Evolutionary conservation across 1,284 basidiomycete species (phyloP).

Genomic region (Ceratobasidium sp.): DNA sequence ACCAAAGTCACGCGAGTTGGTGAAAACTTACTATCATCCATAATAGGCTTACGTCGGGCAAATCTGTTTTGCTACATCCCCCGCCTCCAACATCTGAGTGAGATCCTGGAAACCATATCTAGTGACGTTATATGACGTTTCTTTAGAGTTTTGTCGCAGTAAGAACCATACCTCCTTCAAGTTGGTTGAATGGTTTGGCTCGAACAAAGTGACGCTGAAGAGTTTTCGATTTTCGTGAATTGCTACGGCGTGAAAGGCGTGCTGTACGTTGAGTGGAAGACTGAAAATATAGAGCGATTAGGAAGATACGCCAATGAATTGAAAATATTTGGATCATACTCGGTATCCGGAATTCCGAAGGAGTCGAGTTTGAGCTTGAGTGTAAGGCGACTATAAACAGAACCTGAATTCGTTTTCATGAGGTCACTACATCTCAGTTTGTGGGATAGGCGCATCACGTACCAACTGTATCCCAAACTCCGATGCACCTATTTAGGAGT

Average conservation of each 20-base stretch:
- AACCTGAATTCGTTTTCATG: background rate
- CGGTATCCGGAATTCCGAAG: constrained; percentile 17
- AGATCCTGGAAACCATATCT: constrained; percentile 43
- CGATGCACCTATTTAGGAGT: background rate
- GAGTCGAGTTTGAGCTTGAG: background rate
- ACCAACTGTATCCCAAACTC: constrained; percentile 39
- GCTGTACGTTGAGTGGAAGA: constrained; percentile 37
- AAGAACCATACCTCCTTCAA: constrained; percentile 36
- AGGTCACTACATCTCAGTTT: background rate
- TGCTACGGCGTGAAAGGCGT: constrained; percentile 44
- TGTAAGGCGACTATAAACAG: constrained; percentile 21
- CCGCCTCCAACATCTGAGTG: constrained; percentile 48
- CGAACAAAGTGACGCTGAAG: constrained; percentile 28
- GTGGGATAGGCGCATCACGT: background rate
- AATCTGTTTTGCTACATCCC: constrained; percentile 19
- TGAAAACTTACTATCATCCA: constrained; percentile 46
- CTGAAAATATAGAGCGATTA: background rate
- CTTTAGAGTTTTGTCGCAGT: background rate
- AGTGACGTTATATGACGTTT: too few relatives aligned
- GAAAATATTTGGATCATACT: background rate
- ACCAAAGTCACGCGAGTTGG: background rate
- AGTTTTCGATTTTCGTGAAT: constrained; percentile 41
- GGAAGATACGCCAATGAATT: background rate
- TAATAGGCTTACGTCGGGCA: constrained; percentile 39
- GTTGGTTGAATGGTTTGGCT: background rate